phyloP scores from a whole-genome alignment of 306 rosid genomes.

The Abrus pulchellus region DNA sequence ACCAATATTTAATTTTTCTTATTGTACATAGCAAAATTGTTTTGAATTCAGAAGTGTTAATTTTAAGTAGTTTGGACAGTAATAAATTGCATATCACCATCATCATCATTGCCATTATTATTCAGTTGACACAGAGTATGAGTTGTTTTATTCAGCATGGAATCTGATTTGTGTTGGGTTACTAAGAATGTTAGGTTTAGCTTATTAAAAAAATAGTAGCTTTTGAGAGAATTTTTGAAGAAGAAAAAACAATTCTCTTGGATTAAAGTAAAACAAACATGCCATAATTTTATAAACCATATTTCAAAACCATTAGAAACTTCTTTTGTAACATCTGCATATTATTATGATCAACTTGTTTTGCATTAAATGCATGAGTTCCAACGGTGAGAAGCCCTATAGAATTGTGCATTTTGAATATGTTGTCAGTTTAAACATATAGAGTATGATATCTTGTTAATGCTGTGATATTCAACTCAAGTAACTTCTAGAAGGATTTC shows the following conservation, averaged over 20 bases:
- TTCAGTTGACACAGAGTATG: not conserved
- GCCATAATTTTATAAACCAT: not conserved
- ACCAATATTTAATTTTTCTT: slow-evolving; percentile 19
- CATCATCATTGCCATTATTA: not conserved
- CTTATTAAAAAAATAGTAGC: too few species aligned
- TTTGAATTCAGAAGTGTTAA: slow-evolving; percentile 19
- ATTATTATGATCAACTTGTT: slow-evolving; percentile 5
- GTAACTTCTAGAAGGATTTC: not conserved
- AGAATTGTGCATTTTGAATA: slow-evolving; percentile 29
- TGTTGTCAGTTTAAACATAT: not conserved
- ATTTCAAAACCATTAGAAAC: not conserved
- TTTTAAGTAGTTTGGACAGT: not conserved
- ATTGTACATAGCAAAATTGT: not conserved
- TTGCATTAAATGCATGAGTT: slow-evolving; percentile 14
- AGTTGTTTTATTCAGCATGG: not conserved
- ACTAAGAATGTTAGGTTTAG: not conserved
- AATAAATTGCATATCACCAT: slow-evolving; percentile 1
- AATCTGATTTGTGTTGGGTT: slow-evolving; percentile 28
- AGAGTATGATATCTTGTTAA: slow-evolving; percentile 6
- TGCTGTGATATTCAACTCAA: slow-evolving; percentile 37
- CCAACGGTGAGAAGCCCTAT: slow-evolving; percentile 1
- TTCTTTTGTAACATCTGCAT: slow-evolving; percentile 16
- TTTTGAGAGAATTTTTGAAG: not conserved
- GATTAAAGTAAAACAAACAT: not conserved
- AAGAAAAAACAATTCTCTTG: not conserved